Percentiles rank a stretch among this genome's conserved stretches.
phyloP scores from a whole-genome alignment of 2,329 filamentous ascomycete genomes.

The Botrytis paeoniae region DNA sequence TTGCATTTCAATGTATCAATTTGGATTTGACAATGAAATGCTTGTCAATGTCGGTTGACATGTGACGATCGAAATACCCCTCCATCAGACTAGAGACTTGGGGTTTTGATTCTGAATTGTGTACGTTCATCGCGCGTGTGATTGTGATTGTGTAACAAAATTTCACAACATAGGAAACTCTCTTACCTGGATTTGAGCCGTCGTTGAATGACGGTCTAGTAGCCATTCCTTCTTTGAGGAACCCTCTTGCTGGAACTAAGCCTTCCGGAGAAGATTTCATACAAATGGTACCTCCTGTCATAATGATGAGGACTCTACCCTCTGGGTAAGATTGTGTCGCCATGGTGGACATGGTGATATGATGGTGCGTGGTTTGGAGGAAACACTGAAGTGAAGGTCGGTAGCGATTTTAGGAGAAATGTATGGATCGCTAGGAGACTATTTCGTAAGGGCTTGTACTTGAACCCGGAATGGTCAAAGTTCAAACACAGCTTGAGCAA shows the following conservation, averaged over 20 bases:
- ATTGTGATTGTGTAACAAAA: neutral
- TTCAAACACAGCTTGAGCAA: neutral
- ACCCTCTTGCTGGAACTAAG: slow-evolving; percentile 57
- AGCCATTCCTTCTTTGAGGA: slow-evolving; percentile 62
- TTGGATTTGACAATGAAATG: neutral
- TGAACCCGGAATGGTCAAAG: neutral
- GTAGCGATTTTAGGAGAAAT: slow-evolving; percentile 4
- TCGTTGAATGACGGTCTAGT: slow-evolving; percentile 69
- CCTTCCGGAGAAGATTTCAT: slow-evolving; percentile 66
- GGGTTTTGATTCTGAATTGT: neutral
- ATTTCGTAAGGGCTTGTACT: neutral
- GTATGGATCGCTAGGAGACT: slow-evolving; percentile 6
- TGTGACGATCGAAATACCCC: neutral
- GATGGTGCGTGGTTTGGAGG: neutral
- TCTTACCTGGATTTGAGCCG: slow-evolving; percentile 49
- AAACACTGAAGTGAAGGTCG: neutral
- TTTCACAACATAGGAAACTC: too few species aligned
- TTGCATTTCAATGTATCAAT: neutral
- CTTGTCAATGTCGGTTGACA: neutral
- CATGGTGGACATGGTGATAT: neutral
- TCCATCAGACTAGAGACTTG: neutral
- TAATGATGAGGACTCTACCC: slow-evolving; percentile 62
- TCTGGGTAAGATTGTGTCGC: slow-evolving; percentile 44
- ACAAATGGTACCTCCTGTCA: slow-evolving; percentile 67
- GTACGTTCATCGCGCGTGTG: neutral